phyloP scores from a whole-genome alignment of 2,329 filamentous ascomycete genomes.

The Neophaeococcomyces mojaviensis region DNA sequence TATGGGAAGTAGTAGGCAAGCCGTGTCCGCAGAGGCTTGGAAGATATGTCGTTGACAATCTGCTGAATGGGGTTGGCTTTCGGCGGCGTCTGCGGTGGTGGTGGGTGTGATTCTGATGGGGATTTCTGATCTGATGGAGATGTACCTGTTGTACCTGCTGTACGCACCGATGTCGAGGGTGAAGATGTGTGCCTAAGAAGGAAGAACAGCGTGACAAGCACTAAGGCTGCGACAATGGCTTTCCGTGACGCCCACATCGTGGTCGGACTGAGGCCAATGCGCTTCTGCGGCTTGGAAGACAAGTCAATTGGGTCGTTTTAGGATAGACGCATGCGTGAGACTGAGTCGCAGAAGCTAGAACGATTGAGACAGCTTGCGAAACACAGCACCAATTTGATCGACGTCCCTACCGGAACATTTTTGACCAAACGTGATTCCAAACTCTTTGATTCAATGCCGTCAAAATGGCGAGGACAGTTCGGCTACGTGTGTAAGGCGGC shows the following conservation, averaged over 20 bases:
- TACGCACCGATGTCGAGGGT: conserved; percentile 25
- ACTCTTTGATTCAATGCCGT: no score
- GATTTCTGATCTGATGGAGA: conserved; percentile 27
- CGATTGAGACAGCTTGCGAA: no score
- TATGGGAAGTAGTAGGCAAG: conserved; percentile 92
- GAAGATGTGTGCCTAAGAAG: conserved; percentile 57
- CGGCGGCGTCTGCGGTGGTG: conserved; percentile 33
- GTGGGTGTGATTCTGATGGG: conserved; percentile 24
- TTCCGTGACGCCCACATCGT: conserved; percentile 40
- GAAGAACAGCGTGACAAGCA: conserved; percentile 62
- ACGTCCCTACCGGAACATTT: no score
- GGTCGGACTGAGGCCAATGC: not conserved
- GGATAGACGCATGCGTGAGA: no score
- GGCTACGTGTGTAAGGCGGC: no score
- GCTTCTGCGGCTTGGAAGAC: not conserved
- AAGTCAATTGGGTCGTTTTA: not conserved
- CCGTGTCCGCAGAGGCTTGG: conserved; percentile 67
- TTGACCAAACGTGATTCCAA: no score
- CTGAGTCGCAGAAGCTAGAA: no score
- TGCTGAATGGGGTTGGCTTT: conserved; percentile 46
- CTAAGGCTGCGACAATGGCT: conserved; percentile 63
- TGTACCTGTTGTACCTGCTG: conserved; percentile 26
- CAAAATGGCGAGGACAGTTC: no score
- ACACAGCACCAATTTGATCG: no score
- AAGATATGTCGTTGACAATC: conserved; percentile 60